Evolutionary conservation across 1,284 basidiomycete species (phyloP).

Genomic region (Cystobasidium slooffiae): DNA sequence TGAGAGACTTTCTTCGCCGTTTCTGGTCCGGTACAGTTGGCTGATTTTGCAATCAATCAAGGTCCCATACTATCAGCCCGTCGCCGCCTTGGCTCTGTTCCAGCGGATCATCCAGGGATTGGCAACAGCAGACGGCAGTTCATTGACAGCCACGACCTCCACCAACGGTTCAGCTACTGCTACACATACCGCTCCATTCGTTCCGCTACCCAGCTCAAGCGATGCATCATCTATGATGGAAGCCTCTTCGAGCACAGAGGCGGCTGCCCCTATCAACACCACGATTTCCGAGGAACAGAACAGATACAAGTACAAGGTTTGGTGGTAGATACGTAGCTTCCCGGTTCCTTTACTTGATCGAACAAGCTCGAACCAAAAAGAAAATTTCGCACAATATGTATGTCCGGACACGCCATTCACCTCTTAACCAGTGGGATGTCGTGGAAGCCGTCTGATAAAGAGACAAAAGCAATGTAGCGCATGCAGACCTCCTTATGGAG

Average conservation of each 20-base stretch:
- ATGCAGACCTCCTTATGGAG: no score
- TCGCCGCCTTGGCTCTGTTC: slow-evolving; percentile 36
- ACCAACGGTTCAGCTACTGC: slow-evolving; percentile 28
- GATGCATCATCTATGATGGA: slow-evolving; percentile 1
- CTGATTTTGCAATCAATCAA: neutral
- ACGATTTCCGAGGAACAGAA: slow-evolving; percentile 25
- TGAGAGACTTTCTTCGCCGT: neutral
- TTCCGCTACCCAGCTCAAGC: slow-evolving; percentile 17
- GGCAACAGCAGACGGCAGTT: slow-evolving; percentile 19
- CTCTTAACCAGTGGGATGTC: no score
- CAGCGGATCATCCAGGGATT: slow-evolving; percentile 34
- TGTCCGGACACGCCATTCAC: no score
- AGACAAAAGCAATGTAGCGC: no score
- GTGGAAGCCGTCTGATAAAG: no score
- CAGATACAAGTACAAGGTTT: slow-evolving; percentile 31
- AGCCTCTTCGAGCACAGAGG: neutral
- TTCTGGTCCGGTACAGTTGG: neutral
- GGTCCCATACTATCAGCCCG: slow-evolving; percentile 38
- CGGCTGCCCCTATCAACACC: slow-evolving; percentile 27
- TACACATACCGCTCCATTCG: slow-evolving; percentile 18
- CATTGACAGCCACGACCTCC: slow-evolving; percentile 21
- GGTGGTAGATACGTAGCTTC: neutral
- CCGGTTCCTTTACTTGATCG: no score
- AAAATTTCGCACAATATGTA: no score
- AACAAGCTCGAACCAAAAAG: no score